A percentile compares a stretch with the other conserved stretches of the same genome.
These are phyloP conservation scores for Umbelopsis vinacea DNA, from an alignment of 192 early-diverging fungal genomes.

Conservation along the genomic window DNA sequence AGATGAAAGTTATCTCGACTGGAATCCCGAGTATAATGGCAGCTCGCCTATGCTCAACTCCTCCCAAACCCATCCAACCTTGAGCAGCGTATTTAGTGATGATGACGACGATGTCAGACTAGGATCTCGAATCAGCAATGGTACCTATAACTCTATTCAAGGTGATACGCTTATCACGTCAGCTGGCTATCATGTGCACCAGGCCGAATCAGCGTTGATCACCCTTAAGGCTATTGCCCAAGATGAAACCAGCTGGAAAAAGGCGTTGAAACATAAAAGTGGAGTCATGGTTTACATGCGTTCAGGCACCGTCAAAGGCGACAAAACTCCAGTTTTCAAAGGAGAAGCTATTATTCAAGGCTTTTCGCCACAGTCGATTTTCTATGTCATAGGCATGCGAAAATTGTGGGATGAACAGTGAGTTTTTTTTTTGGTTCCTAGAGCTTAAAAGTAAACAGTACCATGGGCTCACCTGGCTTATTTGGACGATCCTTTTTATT, in stretches of 20 bases:
- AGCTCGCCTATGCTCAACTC: slow-evolving; percentile 1
- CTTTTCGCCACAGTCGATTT: slow-evolving; percentile 53
- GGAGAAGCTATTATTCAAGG: slow-evolving; percentile 53
- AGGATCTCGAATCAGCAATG: slow-evolving; percentile 15
- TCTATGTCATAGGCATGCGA: slow-evolving; percentile 58
- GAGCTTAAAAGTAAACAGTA: too few species aligned
- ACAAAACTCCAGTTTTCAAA: slow-evolving; percentile 60
- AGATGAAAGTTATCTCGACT: slow-evolving; percentile 8
- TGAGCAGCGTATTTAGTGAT: slow-evolving; percentile 10
- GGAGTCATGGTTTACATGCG: slow-evolving; percentile 57
- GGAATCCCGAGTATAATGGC: slow-evolving; percentile 14
- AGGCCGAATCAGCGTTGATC: slow-evolving; percentile 52
- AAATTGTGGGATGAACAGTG: slow-evolving; percentile 61
- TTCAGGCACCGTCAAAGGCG: slow-evolving; percentile 34
- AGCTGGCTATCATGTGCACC: slow-evolving; percentile 47
- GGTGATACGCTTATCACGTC: slow-evolving; percentile 39
- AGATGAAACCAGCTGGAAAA: slow-evolving; percentile 55
- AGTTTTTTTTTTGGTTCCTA: slow-evolving; percentile 4
- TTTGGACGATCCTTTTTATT: background rate
- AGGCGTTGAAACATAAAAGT: slow-evolving; percentile 55
- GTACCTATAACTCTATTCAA: slow-evolving; percentile 8
- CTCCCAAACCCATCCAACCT: background rate
- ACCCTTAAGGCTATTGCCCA: slow-evolving; percentile 49
- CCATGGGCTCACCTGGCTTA: background rate
- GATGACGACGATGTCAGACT: slow-evolving; percentile 10